phyloP scores from a whole-genome alignment of 2,329 filamentous ascomycete genomes.

The Sporothrix euskadiensis region DNA sequence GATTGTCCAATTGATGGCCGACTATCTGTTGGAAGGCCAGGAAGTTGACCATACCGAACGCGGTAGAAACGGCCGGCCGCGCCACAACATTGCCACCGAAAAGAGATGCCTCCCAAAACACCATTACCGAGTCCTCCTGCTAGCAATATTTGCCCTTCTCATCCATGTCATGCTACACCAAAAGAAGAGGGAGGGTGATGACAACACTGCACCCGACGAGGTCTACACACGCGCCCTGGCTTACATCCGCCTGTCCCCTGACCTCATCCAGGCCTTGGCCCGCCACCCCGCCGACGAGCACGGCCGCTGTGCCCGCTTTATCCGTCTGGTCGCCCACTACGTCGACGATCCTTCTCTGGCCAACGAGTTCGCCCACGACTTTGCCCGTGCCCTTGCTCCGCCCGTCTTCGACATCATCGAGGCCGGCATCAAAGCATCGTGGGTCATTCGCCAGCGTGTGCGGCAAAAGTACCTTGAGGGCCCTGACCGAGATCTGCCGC shows the following conservation, averaged over 20 bases:
- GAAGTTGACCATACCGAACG: background rate
- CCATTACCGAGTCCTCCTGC: background rate
- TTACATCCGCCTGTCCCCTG: background rate
- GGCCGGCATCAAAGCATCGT: conserved; percentile 16
- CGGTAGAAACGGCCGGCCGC: background rate
- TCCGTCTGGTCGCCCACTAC: background rate
- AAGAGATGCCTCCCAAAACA: background rate
- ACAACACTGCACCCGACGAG: background rate
- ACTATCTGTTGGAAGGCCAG: background rate
- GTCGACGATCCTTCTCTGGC: background rate
- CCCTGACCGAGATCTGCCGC: background rate
- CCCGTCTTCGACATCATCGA: conserved; percentile 19
- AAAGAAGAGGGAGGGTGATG: background rate
- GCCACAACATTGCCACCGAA: background rate
- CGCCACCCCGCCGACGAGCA: conserved; percentile 3
- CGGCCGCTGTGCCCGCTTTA: background rate
- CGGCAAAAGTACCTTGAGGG: conserved; percentile 16
- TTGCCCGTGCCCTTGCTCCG: background rate
- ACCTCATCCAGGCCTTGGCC: background rate
- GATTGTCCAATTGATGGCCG: background rate
- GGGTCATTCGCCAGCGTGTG: conserved; percentile 17
- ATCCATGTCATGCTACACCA: conserved; percentile 3
- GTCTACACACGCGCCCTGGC: background rate
- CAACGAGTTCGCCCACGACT: conserved; percentile 1
- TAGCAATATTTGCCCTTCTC: background rate